A percentile compares a stretch with the other conserved stretches of the same genome.
Evolutionary conservation across 345 rosid genomes (phyloP).

Genomic region (Eucalyptus sp.): DNA sequence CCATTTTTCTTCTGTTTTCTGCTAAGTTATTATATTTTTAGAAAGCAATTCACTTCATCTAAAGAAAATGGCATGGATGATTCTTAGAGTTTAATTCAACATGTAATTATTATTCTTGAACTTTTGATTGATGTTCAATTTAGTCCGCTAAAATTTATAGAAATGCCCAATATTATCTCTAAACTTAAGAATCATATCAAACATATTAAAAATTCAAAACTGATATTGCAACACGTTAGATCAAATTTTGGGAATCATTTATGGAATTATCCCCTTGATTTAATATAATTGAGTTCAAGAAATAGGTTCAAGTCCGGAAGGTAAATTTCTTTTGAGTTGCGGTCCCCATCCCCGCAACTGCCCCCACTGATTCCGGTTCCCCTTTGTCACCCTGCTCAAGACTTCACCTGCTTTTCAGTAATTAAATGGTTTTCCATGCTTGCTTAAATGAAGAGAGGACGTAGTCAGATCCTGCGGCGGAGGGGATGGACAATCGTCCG

Average conservation of each 20-base stretch:
- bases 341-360: neutral
- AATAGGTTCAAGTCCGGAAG: neutral
- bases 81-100: no score
- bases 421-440: neutral
- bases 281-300: neutral
- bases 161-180: no score
- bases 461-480: neutral
- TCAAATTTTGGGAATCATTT: no score
- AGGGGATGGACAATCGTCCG: neutral
- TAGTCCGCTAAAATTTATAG: fast-evolving
- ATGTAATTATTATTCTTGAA: no score
- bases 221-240: no score
- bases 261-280: neutral
- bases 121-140: no score
- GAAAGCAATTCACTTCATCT: neutral
- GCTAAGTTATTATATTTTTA: neutral
- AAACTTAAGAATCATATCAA: no score
- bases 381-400: neutral
- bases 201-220: no score
- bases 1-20: neutral
- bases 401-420: neutral
- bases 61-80: no score
- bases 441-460: neutral
- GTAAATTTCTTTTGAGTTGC: neutral
- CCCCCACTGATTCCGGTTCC: neutral